These are phyloP conservation scores for Tubosaeta sp. DNA, from an alignment of 768 basidiomycete species.

Conservation along the genomic window DNA sequence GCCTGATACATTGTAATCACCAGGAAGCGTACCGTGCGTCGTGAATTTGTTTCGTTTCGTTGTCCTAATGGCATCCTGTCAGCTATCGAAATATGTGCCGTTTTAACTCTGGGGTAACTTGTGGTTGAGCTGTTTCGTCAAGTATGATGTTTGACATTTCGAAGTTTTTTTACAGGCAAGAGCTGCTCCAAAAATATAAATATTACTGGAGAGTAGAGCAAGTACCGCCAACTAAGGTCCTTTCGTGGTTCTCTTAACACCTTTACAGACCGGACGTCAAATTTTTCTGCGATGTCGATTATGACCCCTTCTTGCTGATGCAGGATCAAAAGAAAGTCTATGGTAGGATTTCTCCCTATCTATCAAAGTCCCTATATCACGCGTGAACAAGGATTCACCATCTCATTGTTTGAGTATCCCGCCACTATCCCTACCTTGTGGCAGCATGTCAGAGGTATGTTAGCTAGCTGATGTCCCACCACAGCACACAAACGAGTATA, in stretches of 20 bases:
- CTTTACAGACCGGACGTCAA: slow-evolving; percentile 63
- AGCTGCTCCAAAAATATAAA: slow-evolving; percentile 66
- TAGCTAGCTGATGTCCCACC: background rate
- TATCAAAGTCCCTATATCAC: slow-evolving; percentile 17
- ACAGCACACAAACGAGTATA: background rate
- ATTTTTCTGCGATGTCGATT: slow-evolving; percentile 75
- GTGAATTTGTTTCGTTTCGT: background rate
- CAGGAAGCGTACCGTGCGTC: slow-evolving; percentile 71
- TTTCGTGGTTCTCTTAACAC: slow-evolving; percentile 6
- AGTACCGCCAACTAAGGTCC: slow-evolving; percentile 24
- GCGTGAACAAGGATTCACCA: slow-evolving; percentile 58
- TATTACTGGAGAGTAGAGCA: slow-evolving; percentile 94
- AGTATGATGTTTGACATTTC: slow-evolving; percentile 1
- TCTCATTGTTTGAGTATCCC: slow-evolving; percentile 73
- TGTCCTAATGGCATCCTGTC: slow-evolving; percentile 7
- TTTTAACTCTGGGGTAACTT: slow-evolving; percentile 78
- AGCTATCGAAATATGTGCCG: slow-evolving; percentile 96
- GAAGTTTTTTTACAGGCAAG: slow-evolving; percentile 82
- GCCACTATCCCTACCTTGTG: slow-evolving; percentile 81
- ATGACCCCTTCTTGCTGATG: slow-evolving; percentile 82
- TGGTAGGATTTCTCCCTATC: slow-evolving; percentile 37
- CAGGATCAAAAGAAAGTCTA: slow-evolving; percentile 78
- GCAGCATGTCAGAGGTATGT: slow-evolving; percentile 62
- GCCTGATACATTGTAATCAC: background rate
- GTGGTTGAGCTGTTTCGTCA: background rate